Evolutionary conservation across 352 stramenopile species (phyloP).

Genomic region (Pythium grandisporangium): DNA sequence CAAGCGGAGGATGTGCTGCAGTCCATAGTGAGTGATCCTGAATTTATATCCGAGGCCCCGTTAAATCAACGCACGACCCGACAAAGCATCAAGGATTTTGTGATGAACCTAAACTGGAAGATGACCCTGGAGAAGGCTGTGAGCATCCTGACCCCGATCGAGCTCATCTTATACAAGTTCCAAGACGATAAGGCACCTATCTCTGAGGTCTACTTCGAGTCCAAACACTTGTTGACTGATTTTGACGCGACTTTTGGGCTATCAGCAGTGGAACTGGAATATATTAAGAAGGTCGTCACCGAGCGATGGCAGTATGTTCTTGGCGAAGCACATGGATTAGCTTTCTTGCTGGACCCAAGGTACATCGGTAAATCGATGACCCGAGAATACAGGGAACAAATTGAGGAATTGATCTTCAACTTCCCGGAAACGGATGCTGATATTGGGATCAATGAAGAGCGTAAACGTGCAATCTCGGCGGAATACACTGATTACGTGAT

Average conservation of each 20-base stretch:
- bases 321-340: constrained; percentile 61
- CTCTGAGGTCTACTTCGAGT: constrained; percentile 79
- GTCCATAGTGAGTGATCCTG: constrained; percentile 57
- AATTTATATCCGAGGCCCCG: constrained; percentile 36
- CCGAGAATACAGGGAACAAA: constrained; percentile 72
- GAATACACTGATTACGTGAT: constrained; percentile 79
- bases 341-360: constrained; percentile 64
- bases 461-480: constrained; percentile 51
- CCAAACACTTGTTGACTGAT: constrained; percentile 64
- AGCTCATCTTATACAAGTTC: constrained; percentile 80
- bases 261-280: constrained; percentile 56
- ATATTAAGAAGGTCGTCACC: constrained; percentile 78
- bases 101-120: constrained; percentile 69
- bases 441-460: constrained; percentile 54
- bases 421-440: constrained; percentile 65
- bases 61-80: constrained; percentile 41
- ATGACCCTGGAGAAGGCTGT: constrained; percentile 74
- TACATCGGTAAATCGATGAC: constrained; percentile 83
- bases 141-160: constrained; percentile 67
- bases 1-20: constrained; percentile 67
- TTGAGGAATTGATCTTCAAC: constrained; percentile 78
- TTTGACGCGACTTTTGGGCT: constrained; percentile 72
- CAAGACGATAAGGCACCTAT: constrained; percentile 71
- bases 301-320: constrained; percentile 69
- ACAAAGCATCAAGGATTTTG: constrained; percentile 64